A percentile compares a stretch with the other conserved stretches of the same genome.
phyloP scores from a whole-genome alignment of 2,329 filamentous ascomycete species.

The Calonectria hawksworthii region DNA sequence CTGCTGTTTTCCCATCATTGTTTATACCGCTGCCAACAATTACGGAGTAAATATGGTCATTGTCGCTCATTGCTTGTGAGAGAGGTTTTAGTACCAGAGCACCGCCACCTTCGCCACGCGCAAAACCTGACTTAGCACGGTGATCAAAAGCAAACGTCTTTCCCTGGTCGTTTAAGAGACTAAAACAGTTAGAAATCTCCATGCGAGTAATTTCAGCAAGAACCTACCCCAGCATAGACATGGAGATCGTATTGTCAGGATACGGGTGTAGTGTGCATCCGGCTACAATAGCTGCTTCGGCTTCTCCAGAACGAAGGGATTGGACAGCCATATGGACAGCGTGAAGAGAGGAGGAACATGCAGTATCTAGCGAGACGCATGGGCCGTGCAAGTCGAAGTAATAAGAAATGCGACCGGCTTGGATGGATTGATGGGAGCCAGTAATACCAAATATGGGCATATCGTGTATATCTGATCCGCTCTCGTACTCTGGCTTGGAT shows the following conservation, averaged over 20 bases:
- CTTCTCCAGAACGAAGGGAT: constrained; percentile 45
- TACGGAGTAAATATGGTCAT: constrained; percentile 31
- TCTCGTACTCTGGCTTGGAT: constrained; percentile 63
- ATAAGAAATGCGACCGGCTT: constrained; percentile 58
- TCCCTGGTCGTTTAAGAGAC: constrained; percentile 26
- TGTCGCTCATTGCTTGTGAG: constrained; percentile 26
- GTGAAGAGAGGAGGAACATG: constrained; percentile 51
- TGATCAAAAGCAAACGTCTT: constrained; percentile 32
- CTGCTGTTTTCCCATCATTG: constrained; percentile 34
- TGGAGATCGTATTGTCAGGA: constrained; percentile 41
- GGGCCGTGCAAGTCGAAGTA: constrained; percentile 53
- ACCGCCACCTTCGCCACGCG: constrained; percentile 28
- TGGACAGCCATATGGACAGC: constrained; percentile 51
- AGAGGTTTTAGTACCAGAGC: constrained; percentile 35
- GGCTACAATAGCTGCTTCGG: constrained; percentile 58
- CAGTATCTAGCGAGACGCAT: constrained; percentile 52
- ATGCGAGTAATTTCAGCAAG: too few relatives aligned
- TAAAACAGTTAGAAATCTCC: neutral
- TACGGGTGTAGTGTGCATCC: constrained; percentile 30
- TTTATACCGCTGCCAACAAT: constrained; percentile 27
- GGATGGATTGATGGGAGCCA: constrained; percentile 64
- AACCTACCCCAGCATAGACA: constrained; percentile 48
- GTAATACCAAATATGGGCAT: constrained; percentile 67
- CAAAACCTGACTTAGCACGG: constrained; percentile 31
- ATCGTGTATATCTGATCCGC: constrained; percentile 59